Evolutionary conservation across 495 filamentous ascomycete species (phyloP), one percentile per base, ranked within the genome.

Genomic region (Aspergillus coremiiformis): DNA sequence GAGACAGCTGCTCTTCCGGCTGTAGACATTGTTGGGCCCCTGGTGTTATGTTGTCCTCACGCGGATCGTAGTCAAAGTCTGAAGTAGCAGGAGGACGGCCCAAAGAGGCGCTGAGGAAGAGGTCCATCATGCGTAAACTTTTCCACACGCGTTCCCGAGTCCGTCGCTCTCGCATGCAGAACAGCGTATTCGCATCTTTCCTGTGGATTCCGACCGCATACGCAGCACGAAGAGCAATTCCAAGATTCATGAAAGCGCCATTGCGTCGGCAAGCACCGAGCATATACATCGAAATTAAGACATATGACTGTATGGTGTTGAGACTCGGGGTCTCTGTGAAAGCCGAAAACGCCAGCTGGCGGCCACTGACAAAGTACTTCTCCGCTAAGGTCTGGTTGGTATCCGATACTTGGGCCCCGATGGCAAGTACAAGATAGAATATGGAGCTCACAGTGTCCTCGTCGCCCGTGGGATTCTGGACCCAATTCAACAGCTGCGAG

Each of bases 101-200:
- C 59, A 83, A 67, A 1, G 79, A 83, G 33, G 77, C 78, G 56
- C 76, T 80, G 27, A 83, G 71, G 47, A 80, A 84, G 5, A 84
- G 53, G 51, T 84, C 81, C 53, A 82, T 67, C 48, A 84, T 76
- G 1, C 81, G 72, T 11, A 84, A 64, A 55, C 79, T 82, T 57
- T 79, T 82, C 81, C 80, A 84, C 0, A 82, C 69, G 12, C 76
- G 70, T 46, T 84, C 81, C 49, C 80, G 69, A n/a, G 70, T 65
- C 48, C 66, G 62, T 26, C 76, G 72, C 19, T 76, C 66, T 2
- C 72, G 68, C 1, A 66, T 56, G 43, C 75, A 79, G 54, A 83
- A 84, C 1, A 78, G 65, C 5, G 76, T 67, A 58, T 83, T 83
- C 17, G 81, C 78, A 29, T 80, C 80, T 33, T 76, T 80, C n/a